Conservation (phyloP, 352 stramenopile genomes). For the Phytophthora boehmeriae region DNA sequence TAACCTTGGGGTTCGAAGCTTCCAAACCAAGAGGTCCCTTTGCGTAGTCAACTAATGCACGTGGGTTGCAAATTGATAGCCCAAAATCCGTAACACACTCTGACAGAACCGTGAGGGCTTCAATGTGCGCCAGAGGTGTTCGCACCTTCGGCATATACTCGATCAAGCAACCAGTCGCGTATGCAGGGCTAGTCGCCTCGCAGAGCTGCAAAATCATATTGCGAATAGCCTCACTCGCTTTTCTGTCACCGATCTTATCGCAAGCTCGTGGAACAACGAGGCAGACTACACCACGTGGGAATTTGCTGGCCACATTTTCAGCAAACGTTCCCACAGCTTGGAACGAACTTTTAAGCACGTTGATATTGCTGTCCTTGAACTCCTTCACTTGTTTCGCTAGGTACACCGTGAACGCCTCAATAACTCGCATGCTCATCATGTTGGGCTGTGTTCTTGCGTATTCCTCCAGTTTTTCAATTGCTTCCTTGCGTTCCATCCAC, state of each 20-base stretch:
- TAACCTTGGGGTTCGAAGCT: slow-evolving; percentile 82
- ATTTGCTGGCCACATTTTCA: slow-evolving; percentile 58
- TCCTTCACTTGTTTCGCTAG: slow-evolving; percentile 80
- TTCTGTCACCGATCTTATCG: slow-evolving; percentile 86
- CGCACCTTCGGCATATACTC: slow-evolving; percentile 83
- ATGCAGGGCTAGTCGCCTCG: slow-evolving; percentile 73
- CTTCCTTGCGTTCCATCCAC: slow-evolving; percentile 84
- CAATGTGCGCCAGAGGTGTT: slow-evolving; percentile 74
- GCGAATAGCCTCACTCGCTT: slow-evolving; percentile 70
- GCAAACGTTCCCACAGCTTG: slow-evolving; percentile 81
- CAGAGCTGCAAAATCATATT: slow-evolving; percentile 81
- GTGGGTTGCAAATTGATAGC: slow-evolving; percentile 67
- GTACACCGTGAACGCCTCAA: slow-evolving; percentile 81
- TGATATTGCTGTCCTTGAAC: slow-evolving; percentile 91
- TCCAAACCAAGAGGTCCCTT: slow-evolving; percentile 80
- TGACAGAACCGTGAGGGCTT: slow-evolving; percentile 63
- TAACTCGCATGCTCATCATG: slow-evolving; percentile 61
- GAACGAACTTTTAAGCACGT: slow-evolving; percentile 87
- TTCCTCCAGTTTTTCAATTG: slow-evolving; percentile 73
- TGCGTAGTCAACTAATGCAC: slow-evolving; percentile 73
- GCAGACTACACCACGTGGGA: slow-evolving; percentile 77
- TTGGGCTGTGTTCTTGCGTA: slow-evolving; percentile 56
- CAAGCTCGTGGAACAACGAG: slow-evolving; percentile 66
- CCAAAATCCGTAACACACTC: slow-evolving; percentile 85
- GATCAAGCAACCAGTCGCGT: slow-evolving; percentile 80